Evolutionary conservation across 2,329 filamentous ascomycete species (phyloP).

Genomic region (Phaeosphaeriaceae sp.): DNA sequence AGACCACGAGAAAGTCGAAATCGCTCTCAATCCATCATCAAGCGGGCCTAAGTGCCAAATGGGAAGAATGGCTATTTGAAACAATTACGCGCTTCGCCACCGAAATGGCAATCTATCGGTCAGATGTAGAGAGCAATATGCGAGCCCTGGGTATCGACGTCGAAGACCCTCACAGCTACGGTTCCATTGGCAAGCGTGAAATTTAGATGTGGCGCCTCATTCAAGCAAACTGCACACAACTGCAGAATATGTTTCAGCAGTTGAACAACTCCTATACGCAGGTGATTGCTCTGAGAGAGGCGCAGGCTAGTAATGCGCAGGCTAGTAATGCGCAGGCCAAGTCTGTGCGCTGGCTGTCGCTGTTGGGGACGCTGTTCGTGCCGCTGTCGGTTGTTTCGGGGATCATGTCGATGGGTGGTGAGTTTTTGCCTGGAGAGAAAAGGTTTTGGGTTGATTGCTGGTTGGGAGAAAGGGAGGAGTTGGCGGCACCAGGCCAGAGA

Average conservation of each 20-base stretch:
- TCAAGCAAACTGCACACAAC: neutral
- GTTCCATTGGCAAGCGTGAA: slow-evolving; percentile 1
- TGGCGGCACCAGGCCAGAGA: too few species aligned
- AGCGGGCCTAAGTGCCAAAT: too few species aligned
- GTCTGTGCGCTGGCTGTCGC: neutral
- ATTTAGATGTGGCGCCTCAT: neutral
- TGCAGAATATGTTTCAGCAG: neutral
- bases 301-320: neutral
- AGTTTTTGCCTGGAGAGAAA: neutral
- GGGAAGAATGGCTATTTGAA: too few species aligned
- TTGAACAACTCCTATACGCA: too few species aligned
- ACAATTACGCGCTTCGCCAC: too few species aligned
- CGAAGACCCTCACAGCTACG: neutral
- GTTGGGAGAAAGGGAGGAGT: too few species aligned
- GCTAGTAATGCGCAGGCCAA: neutral
- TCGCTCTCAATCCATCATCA: too few species aligned
- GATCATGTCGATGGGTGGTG: slow-evolving; percentile 4
- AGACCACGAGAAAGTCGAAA: too few species aligned
- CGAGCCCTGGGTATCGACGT: neutral
- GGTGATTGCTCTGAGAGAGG: too few species aligned
- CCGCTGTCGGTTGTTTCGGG: neutral
- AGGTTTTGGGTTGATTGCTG: too few species aligned
- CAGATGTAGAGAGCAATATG: neutral
- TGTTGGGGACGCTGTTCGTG: neutral
- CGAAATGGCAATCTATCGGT: too few species aligned